A percentile compares a stretch with the other conserved stretches of the same genome.
These are phyloP conservation scores for Theobroma cacao DNA, from an alignment of 345 rosid genomes.

Conservation along the genomic window DNA sequence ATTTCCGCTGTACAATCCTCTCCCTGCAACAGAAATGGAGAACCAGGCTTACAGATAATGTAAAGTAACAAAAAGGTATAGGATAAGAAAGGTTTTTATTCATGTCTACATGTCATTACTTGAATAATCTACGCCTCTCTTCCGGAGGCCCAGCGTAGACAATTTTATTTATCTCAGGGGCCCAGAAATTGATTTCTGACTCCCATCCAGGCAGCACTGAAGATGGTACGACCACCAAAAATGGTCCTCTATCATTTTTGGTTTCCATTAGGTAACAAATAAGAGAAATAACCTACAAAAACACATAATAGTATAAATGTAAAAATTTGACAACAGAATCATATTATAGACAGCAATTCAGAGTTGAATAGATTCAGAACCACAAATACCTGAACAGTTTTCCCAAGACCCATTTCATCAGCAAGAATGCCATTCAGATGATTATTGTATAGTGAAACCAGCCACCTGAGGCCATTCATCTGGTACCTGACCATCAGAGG, in stretches of 20 bases:
- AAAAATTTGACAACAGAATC: conserved; percentile 8
- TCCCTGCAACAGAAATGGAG: conserved; percentile 59
- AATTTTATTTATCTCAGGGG: conserved; percentile 69
- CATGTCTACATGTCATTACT: conserved; percentile 43
- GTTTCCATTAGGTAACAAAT: conserved; percentile 91
- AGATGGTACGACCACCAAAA: conserved; percentile 90
- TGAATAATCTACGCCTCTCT: conserved; percentile 83
- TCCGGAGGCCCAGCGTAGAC: conserved; percentile 89
- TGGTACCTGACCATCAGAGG: conserved; percentile 64
- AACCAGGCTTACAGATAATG: conserved; percentile 12
- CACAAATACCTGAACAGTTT: conserved; percentile 80
- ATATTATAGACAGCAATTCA: background rate
- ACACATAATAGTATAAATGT: conserved; percentile 12
- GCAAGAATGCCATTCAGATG: conserved; percentile 93
- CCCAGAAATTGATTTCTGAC: conserved; percentile 82
- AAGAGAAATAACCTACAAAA: conserved; percentile 65
- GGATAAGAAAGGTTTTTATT: conserved; percentile 7
- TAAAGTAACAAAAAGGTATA: conserved; percentile 4
- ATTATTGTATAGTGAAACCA: conserved; percentile 84
- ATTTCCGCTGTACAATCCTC: conserved; percentile 79
- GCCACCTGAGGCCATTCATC: conserved; percentile 92
- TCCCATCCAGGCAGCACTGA: conserved; percentile 93
- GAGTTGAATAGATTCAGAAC: conserved; percentile 6
- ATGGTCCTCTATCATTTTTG: conserved; percentile 90
- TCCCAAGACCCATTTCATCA: conserved; percentile 98